These are phyloP conservation scores for Pyrrhoderma lamaoense DNA, from an alignment of 1,284 basidiomycete species.

Conservation along the genomic window DNA sequence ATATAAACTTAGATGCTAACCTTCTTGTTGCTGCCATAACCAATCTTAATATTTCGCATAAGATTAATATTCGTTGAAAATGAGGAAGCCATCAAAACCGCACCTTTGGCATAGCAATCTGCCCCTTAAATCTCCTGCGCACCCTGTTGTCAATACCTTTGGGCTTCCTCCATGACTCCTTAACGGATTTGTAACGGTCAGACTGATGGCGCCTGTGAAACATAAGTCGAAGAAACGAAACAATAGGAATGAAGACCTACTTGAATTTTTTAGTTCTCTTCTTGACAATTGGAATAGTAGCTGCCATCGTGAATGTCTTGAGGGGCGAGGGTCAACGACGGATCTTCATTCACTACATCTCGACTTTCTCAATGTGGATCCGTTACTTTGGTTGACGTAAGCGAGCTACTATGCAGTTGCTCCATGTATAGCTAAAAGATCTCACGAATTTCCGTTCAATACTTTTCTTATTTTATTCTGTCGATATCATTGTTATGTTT, in stretches of 20 bases:
- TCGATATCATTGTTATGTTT: no score
- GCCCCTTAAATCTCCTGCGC: slow-evolving; percentile 93
- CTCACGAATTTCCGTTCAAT: no score
- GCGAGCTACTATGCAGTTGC: no score
- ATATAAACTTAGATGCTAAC: slow-evolving; percentile 20
- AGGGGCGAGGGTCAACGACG: slow-evolving; percentile 2
- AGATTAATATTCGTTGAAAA: slow-evolving; percentile 1
- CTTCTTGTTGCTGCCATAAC: slow-evolving; percentile 83
- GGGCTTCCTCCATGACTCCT: slow-evolving; percentile 97
- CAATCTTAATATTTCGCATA: slow-evolving; percentile 42
- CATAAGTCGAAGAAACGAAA: slow-evolving; percentile 20
- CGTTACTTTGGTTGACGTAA: no score
- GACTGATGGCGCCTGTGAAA: slow-evolving; percentile 85
- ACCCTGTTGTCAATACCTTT: slow-evolving; percentile 97
- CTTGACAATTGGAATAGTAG: slow-evolving; percentile 89
- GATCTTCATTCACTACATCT: slow-evolving; percentile 25
- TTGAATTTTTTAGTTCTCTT: slow-evolving; percentile 96
- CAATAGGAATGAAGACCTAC: slow-evolving; percentile 40
- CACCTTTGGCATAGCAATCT: slow-evolving; percentile 91
- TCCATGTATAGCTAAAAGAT: no score
- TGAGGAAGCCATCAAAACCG: slow-evolving; percentile 24
- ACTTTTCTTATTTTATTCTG: no score
- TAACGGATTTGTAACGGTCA: slow-evolving; percentile 91
- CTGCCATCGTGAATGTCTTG: slow-evolving; percentile 58
- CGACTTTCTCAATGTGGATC: no score